Evolutionary conservation across 331 rosid genomes (phyloP), one percentile per base, ranked within the genome.

Genomic region (Spiraea crenata): DNA sequence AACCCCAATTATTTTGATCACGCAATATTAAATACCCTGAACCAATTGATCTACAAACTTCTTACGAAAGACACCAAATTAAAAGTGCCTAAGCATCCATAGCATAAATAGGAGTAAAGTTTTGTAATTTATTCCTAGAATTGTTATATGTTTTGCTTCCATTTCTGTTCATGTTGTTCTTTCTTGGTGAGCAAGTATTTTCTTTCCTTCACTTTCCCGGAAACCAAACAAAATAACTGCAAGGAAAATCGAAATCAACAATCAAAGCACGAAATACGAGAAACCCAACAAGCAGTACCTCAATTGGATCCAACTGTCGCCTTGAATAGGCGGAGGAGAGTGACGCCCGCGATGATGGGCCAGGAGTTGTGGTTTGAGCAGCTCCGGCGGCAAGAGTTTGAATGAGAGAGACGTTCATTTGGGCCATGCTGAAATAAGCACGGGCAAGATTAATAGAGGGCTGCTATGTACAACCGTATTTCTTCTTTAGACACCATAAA

Each of bases 291-390:
- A 67, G 56, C 71, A 59, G 38, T 46, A 88, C 96, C 92, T 88
- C 82, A 67, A 81, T 63, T 17, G 77, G 77, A 9, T 90, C 80
- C 11, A 97, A 86, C 85, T 82, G 63, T 93, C 89, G 38, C 74
- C 68, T 35, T 78, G 64, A 56, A 88, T 85, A 7, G 20, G 71
- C 90, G 90, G 70, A 82, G 61, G 65, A 77, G 57, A 54, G 80
- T 62, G 15, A 75, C 84, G 58, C 90, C 89, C 47, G 81, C 82
- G n/a, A 86, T 73, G 40, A 63, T 72, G 7, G 80, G 65, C 37
- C 87, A 86, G 3, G 84, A 80, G 61, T 25, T 86, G 79, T 47
- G 78, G 11, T 65, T 25, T 2, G 31, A 25, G 31, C 31, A 25
- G 31, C 79, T 56, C 31, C 90, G 76, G 19, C 96, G 87, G 59